Conservation (phyloP, 805 yeast species). For the Starmerella riodocensis region DNA sequence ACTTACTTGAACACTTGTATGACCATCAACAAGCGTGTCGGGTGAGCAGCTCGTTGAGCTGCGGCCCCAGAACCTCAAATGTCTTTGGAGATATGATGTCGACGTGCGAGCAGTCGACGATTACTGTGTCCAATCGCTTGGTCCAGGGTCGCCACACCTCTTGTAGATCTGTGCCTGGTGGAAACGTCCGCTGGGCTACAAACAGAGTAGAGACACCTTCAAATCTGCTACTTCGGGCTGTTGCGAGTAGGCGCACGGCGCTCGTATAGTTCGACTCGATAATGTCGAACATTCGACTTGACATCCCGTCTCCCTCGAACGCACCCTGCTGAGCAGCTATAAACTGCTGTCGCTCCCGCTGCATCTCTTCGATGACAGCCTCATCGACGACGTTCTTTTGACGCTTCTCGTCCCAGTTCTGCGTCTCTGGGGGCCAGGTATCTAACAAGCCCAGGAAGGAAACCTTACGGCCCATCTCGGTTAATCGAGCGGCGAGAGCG, state of each 20-base stretch:
- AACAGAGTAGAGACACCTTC: conserved; percentile 9
- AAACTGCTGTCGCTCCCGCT: conserved; percentile 12
- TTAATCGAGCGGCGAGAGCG: conserved; percentile 10
- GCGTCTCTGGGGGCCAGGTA: conserved; percentile 19
- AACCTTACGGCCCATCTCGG: conserved; percentile 5
- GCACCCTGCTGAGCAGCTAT: conserved; percentile 1
- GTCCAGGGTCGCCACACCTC: conserved; percentile 9
- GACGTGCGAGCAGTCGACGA: conserved; percentile 11
- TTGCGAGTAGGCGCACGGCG: conserved; percentile 12
- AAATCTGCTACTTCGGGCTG: conserved; percentile 10
- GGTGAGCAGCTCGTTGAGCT: conserved; percentile 7
- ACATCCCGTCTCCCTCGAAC: conserved; percentile 2
- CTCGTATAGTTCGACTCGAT: conserved; percentile 13
- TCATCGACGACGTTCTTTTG: conserved; percentile 7
- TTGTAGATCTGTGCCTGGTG: conserved; percentile 8
- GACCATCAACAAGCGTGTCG: too few species aligned
- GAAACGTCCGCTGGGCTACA: conserved; percentile 12
- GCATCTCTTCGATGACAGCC: conserved; percentile 15
- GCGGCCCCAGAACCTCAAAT: conserved; percentile 8
- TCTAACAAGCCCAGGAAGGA: conserved; percentile 13
- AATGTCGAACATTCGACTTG: conserved; percentile 7
- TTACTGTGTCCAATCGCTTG: not conserved
- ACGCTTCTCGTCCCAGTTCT: conserved; percentile 14
- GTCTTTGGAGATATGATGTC: conserved; percentile 12
- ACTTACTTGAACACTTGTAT: too few species aligned